phyloP scores from a whole-genome alignment of 139 green algal species.

The Chara braunii region DNA sequence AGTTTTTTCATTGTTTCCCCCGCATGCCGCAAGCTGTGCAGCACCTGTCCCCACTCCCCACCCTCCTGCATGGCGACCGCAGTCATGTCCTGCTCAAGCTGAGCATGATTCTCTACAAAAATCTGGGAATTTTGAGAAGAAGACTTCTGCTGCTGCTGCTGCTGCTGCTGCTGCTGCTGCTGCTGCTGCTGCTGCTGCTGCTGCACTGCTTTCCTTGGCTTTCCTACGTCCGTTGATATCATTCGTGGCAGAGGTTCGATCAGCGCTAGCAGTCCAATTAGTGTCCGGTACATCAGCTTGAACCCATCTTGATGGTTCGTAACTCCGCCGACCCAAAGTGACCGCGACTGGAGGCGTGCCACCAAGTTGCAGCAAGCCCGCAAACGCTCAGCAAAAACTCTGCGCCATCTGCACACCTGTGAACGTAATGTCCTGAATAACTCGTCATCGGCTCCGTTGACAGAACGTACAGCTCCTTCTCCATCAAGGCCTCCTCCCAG shows the following conservation, averaged over 20 bases:
- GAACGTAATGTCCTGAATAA: neutral
- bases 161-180: too few species aligned
- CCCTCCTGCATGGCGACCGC: neutral
- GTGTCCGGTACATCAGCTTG: constrained; percentile 8
- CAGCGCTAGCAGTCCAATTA: constrained; percentile 22
- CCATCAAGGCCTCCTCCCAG: neutral
- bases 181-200: neutral
- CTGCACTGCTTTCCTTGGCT: neutral
- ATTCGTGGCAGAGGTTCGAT: neutral
- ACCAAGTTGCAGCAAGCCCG: neutral
- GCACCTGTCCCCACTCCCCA: neutral
- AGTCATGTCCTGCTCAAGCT: neutral
- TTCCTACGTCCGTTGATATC: neutral
- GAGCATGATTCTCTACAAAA: neutral
- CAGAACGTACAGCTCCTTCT: neutral
- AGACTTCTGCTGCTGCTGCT: constrained; percentile 1
- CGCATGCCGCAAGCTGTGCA: neutral
- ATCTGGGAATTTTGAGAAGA: neutral
- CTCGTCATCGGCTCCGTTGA: neutral
- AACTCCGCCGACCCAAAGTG: constrained; percentile 25
- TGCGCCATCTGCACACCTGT: constrained; percentile 1
- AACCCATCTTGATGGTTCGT: constrained; percentile 35
- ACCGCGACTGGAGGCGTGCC: neutral
- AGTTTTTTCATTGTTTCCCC: neutral
- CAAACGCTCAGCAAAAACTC: constrained; percentile 8